Percentiles rank a stretch among this genome's conserved stretches.
Conservation (phyloP, 169 alveolate genomes). For the Cryptosporidium ubiquitum region DNA sequence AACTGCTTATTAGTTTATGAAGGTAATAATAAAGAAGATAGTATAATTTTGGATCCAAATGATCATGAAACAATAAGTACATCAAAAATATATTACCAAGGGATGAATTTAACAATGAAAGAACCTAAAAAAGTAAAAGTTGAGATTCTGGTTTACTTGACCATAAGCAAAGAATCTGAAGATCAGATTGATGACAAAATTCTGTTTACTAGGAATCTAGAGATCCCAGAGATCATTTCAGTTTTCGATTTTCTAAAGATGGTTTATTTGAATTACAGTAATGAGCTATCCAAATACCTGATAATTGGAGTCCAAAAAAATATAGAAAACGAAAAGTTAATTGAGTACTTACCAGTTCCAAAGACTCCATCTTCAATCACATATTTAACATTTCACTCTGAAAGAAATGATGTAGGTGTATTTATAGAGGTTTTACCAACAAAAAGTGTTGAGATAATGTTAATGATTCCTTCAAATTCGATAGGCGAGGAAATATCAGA, state of each 20-base stretch:
- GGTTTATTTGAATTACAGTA: not conserved
- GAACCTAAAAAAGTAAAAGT: not conserved
- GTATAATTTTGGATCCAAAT: conserved; percentile 15
- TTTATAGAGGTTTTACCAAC: conserved; percentile 19
- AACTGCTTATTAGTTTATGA: not conserved
- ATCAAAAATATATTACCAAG: not conserved
- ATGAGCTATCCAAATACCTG: conserved; percentile 16
- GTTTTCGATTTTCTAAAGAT: conserved; percentile 4
- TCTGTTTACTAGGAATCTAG: not conserved
- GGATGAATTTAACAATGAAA: not conserved
- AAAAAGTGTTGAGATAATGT: conserved; percentile 24
- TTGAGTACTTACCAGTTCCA: conserved; percentile 42
- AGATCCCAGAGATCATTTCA: conserved; percentile 57
- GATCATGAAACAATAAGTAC: conserved; percentile 11
- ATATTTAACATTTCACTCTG: conserved; percentile 19
- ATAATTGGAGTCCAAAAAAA: conserved; percentile 43
- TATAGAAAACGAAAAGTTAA: not conserved
- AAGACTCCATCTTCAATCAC: conserved; percentile 50
- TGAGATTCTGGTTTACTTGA: not conserved
- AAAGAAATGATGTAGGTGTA: not conserved
- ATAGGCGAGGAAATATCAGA: conserved; percentile 28
- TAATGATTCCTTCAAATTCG: conserved; percentile 9
- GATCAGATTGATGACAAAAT: not conserved
- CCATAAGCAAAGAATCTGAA: not conserved
- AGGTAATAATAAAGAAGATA: not conserved